A percentile compares a stretch with the other conserved stretches of the same genome.
Conservation (phyloP, 2,329 filamentous ascomycete species). For the Elsinoe fawcettii region DNA sequence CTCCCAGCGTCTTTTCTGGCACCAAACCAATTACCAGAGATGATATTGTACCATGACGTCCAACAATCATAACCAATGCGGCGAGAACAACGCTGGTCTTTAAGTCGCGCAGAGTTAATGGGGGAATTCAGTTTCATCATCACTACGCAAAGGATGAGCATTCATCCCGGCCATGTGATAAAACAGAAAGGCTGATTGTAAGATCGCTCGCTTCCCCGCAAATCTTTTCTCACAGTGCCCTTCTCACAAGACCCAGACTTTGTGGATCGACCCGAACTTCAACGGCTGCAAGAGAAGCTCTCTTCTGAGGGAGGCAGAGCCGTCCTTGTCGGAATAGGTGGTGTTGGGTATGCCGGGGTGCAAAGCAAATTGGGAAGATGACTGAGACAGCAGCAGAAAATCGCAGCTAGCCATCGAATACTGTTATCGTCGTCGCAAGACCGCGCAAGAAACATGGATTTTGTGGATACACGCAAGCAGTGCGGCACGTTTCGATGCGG, state of each 20-base stretch:
- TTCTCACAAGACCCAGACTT: constrained; percentile 20
- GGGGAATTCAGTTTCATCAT: too few species aligned
- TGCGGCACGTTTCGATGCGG: constrained; percentile 20
- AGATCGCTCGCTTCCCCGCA: too few species aligned
- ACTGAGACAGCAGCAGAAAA: constrained; percentile 20
- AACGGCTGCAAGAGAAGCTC: constrained; percentile 17
- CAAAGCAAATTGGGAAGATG: neutral
- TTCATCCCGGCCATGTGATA: too few species aligned
- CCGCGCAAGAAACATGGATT: constrained; percentile 20
- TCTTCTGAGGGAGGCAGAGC: constrained; percentile 11
- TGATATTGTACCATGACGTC: too few species aligned
- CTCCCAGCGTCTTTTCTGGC: too few species aligned
- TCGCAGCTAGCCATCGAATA: constrained; percentile 25
- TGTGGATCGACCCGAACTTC: constrained; percentile 19
- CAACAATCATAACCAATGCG: too few species aligned
- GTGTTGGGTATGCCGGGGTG: constrained; percentile 18
- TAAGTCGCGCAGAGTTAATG: too few species aligned
- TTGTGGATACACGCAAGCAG: constrained; percentile 25
- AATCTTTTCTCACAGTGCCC: constrained; percentile 15
- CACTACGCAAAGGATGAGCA: too few species aligned
- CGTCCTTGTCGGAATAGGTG: constrained; percentile 19
- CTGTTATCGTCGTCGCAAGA: constrained; percentile 13
- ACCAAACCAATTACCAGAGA: too few species aligned
- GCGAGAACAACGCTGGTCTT: too few species aligned
- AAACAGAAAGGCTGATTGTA: too few species aligned